Conservation (phyloP, 2,329 filamentous ascomycete species). For the Fusarium beomiforme region DNA sequence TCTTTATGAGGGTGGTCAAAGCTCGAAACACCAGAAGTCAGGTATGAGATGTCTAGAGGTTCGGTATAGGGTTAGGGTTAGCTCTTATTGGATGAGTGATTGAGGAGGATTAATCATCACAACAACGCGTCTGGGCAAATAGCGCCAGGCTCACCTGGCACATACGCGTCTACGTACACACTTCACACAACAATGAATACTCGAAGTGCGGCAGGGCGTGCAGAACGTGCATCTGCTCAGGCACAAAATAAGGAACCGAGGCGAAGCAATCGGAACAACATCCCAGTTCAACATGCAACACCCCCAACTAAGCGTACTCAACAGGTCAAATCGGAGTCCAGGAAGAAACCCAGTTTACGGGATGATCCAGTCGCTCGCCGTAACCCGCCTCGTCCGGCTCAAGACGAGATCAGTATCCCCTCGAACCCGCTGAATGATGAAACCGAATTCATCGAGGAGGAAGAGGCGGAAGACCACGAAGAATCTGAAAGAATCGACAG, state of each 20-base stretch:
- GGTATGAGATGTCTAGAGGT: too few species aligned
- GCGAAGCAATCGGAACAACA: slow-evolving; percentile 27
- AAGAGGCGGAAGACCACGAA: slow-evolving; percentile 1
- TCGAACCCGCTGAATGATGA: slow-evolving; percentile 34
- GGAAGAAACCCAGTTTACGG: slow-evolving; percentile 1
- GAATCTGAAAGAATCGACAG: not conserved
- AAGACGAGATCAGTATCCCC: slow-evolving; percentile 32
- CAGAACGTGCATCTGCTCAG: slow-evolving; percentile 4
- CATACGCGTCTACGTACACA: not conserved
- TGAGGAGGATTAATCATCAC: slow-evolving; percentile 1
- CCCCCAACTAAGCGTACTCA: not conserved
- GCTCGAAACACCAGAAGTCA: slow-evolving; percentile 9
- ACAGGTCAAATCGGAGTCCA: not conserved
- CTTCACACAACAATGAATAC: slow-evolving; percentile 30
- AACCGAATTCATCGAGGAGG: slow-evolving; percentile 30
- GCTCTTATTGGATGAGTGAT: slow-evolving; percentile 9
- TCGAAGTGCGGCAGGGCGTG: slow-evolving; percentile 23
- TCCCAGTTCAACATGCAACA: not conserved
- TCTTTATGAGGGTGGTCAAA: not conserved
- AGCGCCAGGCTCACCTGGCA: not conserved
- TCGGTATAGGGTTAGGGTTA: slow-evolving; percentile 39
- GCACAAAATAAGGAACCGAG: slow-evolving; percentile 15
- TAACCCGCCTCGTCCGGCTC: slow-evolving; percentile 32
- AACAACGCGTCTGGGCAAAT: not conserved
- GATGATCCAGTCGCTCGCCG: slow-evolving; percentile 33